Percentiles rank a stretch among this genome's conserved stretches.
Evolutionary conservation across 768 basidiomycete genomes (phyloP).

Genomic region (Cystobasidium onofrii): DNA sequence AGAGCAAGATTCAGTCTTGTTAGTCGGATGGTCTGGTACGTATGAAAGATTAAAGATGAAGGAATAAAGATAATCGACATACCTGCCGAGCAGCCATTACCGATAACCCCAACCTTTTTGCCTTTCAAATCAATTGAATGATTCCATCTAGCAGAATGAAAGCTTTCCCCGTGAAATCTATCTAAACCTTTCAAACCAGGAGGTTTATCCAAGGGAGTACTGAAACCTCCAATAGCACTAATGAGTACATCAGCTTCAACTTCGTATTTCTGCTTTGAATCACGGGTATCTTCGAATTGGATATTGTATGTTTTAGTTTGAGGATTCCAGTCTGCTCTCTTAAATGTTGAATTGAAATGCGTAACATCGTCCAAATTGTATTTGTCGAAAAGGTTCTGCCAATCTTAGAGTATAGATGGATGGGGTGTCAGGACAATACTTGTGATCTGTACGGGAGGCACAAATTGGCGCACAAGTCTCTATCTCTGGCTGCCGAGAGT

Average conservation of each 20-base stretch:
- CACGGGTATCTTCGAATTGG: background rate
- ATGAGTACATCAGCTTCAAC: constrained; percentile 26
- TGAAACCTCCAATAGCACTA: constrained; percentile 31
- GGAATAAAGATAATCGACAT: background rate
- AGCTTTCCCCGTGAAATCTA: constrained; percentile 53
- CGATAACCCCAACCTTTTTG: constrained; percentile 44
- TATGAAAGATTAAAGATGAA: too few relatives aligned
- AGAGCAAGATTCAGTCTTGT: too few relatives aligned
- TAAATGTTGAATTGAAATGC: constrained; percentile 5
- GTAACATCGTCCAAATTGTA: constrained; percentile 4
- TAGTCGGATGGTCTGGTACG: too few relatives aligned
- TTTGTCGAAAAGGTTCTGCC: constrained; percentile 15
- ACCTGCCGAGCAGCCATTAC: constrained; percentile 36
- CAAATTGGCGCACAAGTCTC: constrained; percentile 2
- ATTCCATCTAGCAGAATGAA: constrained; percentile 61
- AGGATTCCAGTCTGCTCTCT: constrained; percentile 24
- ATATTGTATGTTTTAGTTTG: constrained; percentile 2
- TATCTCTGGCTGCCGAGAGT: constrained; percentile 11
- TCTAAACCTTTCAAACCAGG: constrained; percentile 58
- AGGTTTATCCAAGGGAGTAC: constrained; percentile 49
- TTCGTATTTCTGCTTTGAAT: background rate
- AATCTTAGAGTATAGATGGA: background rate
- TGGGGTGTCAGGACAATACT: background rate
- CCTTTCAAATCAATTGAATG: constrained; percentile 39
- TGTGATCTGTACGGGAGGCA: background rate